Evolutionary conservation across 2,329 filamentous ascomycete species (phyloP), one percentile per base, ranked within the genome.

Genomic region (Hypoxylon sp.): DNA sequence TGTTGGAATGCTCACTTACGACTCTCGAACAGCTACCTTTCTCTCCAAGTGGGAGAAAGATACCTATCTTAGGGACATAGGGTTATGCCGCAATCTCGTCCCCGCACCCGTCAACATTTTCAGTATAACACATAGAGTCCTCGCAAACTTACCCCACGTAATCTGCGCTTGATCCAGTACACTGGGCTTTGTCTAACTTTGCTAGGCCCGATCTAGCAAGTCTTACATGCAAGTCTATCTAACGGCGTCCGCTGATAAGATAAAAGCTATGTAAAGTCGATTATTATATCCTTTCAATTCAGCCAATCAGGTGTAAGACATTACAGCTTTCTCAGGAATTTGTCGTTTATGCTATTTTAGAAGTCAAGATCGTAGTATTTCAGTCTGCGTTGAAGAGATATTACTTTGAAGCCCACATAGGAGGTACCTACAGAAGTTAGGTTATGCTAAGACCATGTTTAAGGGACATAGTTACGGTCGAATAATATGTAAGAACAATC

Each of bases 191-290:
- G 44, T 38, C 59, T 38, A 38, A 20, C 28, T 12, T 16, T 38
- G 1, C 40, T 14, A 52, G 18, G 18, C 52, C 46, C 26, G 32
- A 60, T 60, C 52, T 32, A 26, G 32, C 38, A 48, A 48, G 11
- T 28, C 38, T 38, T 14, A 9, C 40, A 66, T 64, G 55, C 51
- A 64, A 4, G 36, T 55, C 44, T 64, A 50, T 59, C 33, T 57
- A 9, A 38, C 52, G 44, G 36, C 30, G 22, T 16, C 53, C 38
- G 45, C 46, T 32, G 65, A 67, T 67, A 67, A 67, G 65, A 61
- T 50, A 61, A 52, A 54, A 54, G 51, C 36, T 53, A n/a, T n/a
- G n/a, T 64, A 61, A 59, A 59, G n/a, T 50, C 33, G 16, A 64
- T 64, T 57, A 61, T 49, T 58, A 46, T 54, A 33, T 22, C 18